Conservation (phyloP, 306 rosid species). For the Argentina anserina region DNA sequence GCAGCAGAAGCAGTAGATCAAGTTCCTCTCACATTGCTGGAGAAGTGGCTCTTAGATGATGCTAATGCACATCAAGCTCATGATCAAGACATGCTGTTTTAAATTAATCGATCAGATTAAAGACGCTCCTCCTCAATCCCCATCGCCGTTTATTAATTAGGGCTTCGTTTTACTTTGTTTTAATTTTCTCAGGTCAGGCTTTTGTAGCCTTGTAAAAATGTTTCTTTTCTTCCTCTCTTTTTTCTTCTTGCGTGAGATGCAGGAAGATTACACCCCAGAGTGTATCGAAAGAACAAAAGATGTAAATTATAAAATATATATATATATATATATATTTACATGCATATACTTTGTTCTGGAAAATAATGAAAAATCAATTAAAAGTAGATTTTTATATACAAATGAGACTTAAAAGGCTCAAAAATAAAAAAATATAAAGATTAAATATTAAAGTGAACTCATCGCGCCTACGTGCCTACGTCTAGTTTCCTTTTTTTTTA, state of each 20-base stretch:
- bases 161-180: background rate
- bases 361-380: background rate
- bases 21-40: slow-evolving; percentile 66
- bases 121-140: background rate
- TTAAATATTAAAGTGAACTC: no score
- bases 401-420: no score
- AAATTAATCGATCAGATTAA: background rate
- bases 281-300: background rate
- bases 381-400: no score
- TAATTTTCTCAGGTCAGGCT: background rate
- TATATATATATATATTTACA: background rate
- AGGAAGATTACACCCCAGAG: background rate
- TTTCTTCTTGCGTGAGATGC: background rate
- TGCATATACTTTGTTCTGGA: background rate
- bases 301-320: slow-evolving; percentile 1
- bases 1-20: background rate
- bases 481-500: no score
- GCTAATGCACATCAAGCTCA: slow-evolving; percentile 44
- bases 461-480: no score
- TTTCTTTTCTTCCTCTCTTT: background rate
- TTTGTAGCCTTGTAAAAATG: background rate
- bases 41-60: slow-evolving; percentile 87
- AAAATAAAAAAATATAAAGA: no score
- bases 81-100: slow-evolving; percentile 13
- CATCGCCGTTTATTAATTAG: background rate